Conservation (phyloP, 345 rosid genomes). For the thale cress (Arabidopsis thaliana) region TAIR10.1 NC_003075.7:13427501-13428000, state of each 20-base stretch:
- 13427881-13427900: conserved; percentile 59
- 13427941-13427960: conserved; percentile 29
- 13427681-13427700: conserved; percentile 93
- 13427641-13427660: conserved; percentile 81
- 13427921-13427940: conserved; percentile 45
- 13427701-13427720: conserved; percentile 67
- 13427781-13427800: conserved; percentile 54
- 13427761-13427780: conserved; percentile 56
- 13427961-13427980: conserved; percentile 45
- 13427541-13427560: conserved; percentile 11
- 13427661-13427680: conserved; percentile 87
- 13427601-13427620: conserved; percentile 70
- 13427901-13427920: conserved; percentile 65
- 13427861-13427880: conserved; percentile 52
- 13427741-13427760: conserved; percentile 53
- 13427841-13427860: conserved; percentile 52
- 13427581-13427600: conserved; percentile 35
- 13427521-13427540: conserved; percentile 33
- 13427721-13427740: conserved; percentile 55
- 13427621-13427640: conserved; percentile 82
- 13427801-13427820: conserved; percentile 39
- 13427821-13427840: conserved; percentile 41
- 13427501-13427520: conserved; percentile 23
- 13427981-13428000: conserved; percentile 38
- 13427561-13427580: conserved; percentile 34